Evolutionary conservation across 805 yeast genomes (phyloP).

Genomic region (Starmerella scarabaei): DNA sequence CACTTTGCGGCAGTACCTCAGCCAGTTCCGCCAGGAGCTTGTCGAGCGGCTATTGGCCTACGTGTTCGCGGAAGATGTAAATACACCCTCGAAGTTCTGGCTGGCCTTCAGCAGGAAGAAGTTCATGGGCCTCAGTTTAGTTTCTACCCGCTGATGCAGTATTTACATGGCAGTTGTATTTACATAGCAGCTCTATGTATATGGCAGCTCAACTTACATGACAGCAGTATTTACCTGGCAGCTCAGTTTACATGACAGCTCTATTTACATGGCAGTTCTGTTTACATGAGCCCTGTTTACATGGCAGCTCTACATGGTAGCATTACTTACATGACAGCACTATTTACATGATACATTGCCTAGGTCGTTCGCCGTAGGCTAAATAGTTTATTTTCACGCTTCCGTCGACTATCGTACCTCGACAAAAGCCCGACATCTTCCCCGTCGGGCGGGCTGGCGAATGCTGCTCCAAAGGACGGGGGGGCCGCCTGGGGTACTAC

Average conservation of each 20-base stretch:
- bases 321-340: too few species aligned
- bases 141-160: neutral
- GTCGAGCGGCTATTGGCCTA: slow-evolving; percentile 65
- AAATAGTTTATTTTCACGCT: neutral
- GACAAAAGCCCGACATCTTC: neutral
- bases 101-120: slow-evolving; percentile 86
- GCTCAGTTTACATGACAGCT: too few species aligned
- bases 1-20: slow-evolving; percentile 63
- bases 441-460: neutral
- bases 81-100: slow-evolving; percentile 79
- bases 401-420: neutral
- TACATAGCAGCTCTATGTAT: too few species aligned
- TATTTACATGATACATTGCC: too few species aligned
- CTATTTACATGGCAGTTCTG: too few species aligned
- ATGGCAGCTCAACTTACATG: too few species aligned
- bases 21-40: slow-evolving; percentile 90
- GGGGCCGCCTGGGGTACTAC: neutral
- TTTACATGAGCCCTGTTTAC: too few species aligned
- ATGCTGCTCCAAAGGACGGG: neutral
- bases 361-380: neutral
- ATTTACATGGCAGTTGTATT: too few species aligned
- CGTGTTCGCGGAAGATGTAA: slow-evolving; percentile 41
- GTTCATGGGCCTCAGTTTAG: slow-evolving; percentile 67
- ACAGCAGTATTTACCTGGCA: too few species aligned
- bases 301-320: too few species aligned